A percentile compares a stretch with the other conserved stretches of the same genome.
phyloP scores from a whole-genome alignment of 2,329 filamentous ascomycete species.

The Alternaria triticimaculans region DNA sequence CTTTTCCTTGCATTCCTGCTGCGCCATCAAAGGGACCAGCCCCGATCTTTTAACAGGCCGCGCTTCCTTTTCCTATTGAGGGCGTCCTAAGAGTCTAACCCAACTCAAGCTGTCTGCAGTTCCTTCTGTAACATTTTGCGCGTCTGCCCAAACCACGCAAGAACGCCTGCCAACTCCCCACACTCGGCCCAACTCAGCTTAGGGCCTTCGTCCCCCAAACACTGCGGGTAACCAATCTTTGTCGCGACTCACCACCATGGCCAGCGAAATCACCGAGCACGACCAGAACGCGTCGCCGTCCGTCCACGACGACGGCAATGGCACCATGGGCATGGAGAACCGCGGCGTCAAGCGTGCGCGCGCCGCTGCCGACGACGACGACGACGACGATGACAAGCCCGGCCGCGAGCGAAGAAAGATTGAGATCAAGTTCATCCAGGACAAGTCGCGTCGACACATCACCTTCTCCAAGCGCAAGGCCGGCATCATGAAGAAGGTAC shows the following conservation, averaged over 20 bases:
- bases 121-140: conserved; percentile 39
- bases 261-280: conserved; percentile 58
- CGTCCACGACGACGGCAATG: conserved; percentile 61
- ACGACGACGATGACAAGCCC: conserved; percentile 97
- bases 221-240: conserved; percentile 38
- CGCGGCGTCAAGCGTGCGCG: conserved; percentile 91
- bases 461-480: conserved; percentile 99
- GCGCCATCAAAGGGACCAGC: conserved; percentile 45
- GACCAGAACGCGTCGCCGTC: conserved; percentile 59
- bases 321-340: conserved; percentile 58
- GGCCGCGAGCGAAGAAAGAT: conserved; percentile 99
- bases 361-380: conserved; percentile 85
- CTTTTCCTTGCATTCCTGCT: conserved; percentile 42
- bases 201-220: conserved; percentile 47
- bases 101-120: conserved; percentile 30
- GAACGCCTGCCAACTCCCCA: conserved; percentile 36
- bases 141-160: conserved; percentile 28
- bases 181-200: conserved; percentile 48
- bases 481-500: conserved; percentile 99
- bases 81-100: conserved; percentile 44
- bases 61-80: conserved; percentile 44
- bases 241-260: conserved; percentile 45
- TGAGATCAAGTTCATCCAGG: conserved; percentile 99
- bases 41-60: conserved; percentile 41
- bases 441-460: conserved; percentile 99